Conservation (phyloP, 768 basidiomycete genomes). For the Xerocomus potaroensis region DNA sequence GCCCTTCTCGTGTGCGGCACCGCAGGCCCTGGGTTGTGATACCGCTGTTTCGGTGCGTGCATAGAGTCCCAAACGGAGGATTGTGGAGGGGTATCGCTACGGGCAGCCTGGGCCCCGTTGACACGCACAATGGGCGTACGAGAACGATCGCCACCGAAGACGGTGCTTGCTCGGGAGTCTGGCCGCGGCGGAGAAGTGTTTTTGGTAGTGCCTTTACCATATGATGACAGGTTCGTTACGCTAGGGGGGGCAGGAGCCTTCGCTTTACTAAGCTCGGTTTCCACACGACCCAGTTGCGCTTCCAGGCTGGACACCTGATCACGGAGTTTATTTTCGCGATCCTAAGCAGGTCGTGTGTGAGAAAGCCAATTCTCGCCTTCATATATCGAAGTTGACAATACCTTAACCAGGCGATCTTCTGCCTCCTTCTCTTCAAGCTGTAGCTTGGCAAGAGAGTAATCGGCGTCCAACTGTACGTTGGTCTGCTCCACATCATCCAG, state of each 20-base stretch:
- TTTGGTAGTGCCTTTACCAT: constrained; percentile 34
- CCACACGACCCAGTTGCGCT: constrained; percentile 51
- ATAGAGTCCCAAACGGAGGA: constrained; percentile 74
- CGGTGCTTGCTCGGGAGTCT: constrained; percentile 70
- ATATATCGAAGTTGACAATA: constrained; percentile 26
- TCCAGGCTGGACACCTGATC: constrained; percentile 65
- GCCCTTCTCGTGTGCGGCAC: constrained; percentile 13
- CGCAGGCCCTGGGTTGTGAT: constrained; percentile 15
- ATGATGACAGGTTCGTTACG: constrained; percentile 35
- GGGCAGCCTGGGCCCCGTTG: constrained; percentile 25
- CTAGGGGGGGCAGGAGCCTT: constrained; percentile 27
- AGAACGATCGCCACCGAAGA: constrained; percentile 48
- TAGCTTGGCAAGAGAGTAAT: constrained; percentile 59
- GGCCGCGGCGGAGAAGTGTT: constrained; percentile 52
- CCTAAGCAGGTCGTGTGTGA: constrained; percentile 40
- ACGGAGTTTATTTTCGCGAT: constrained; percentile 63
- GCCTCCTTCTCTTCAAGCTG: constrained; percentile 77
- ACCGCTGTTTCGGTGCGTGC: constrained; percentile 41
- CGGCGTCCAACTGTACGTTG: constrained; percentile 63
- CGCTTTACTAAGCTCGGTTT: constrained; percentile 54
- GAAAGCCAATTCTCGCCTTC: neutral
- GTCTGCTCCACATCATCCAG: constrained; percentile 66
- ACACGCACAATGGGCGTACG: constrained; percentile 46
- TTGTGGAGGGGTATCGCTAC: constrained; percentile 47
- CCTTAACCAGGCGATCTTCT: constrained; percentile 63